phyloP scores from a whole-genome alignment of 768 basidiomycete species.

The Strobilomyces dryophilus region DNA sequence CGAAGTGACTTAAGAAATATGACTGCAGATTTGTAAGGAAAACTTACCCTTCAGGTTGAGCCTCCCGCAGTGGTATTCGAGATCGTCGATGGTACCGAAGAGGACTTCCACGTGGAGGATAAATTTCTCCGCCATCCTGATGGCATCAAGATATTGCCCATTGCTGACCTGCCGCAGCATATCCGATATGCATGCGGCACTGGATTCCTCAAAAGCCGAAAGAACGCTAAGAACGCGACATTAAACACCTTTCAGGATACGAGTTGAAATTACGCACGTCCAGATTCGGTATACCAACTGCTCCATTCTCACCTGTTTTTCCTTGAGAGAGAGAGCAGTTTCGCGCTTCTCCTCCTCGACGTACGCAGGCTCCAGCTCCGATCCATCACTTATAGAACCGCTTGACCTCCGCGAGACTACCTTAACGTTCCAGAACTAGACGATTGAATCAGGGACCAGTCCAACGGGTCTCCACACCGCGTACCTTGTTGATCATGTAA shows the following conservation, averaged over 20 bases:
- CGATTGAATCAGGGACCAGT: slow-evolving; percentile 9
- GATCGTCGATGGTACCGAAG: slow-evolving; percentile 95
- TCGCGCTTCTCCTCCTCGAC: slow-evolving; percentile 78
- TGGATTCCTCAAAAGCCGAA: slow-evolving; percentile 98
- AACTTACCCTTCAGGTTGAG: slow-evolving; percentile 80
- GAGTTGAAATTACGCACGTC: slow-evolving; percentile 61
- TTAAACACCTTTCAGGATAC: slow-evolving; percentile 7
- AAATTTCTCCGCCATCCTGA: slow-evolving; percentile 98
- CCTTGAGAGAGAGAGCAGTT: slow-evolving; percentile 73
- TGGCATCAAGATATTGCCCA: slow-evolving; percentile 93
- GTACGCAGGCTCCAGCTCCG: slow-evolving; percentile 51
- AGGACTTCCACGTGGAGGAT: slow-evolving; percentile 97
- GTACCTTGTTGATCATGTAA: slow-evolving; percentile 99
- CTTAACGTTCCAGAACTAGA: slow-evolving; percentile 98
- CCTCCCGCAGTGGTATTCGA: slow-evolving; percentile 81
- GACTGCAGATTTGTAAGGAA: background rate
- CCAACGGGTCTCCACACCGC: slow-evolving; percentile 14
- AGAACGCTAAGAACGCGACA: slow-evolving; percentile 56
- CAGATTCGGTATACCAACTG: slow-evolving; percentile 97
- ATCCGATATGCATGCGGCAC: slow-evolving; percentile 97
- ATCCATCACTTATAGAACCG: slow-evolving; percentile 52
- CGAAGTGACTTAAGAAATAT: slow-evolving; percentile 12
- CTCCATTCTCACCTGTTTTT: slow-evolving; percentile 93
- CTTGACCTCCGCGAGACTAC: slow-evolving; percentile 72
- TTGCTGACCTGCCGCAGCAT: slow-evolving; percentile 98